phyloP scores from a whole-genome alignment of 2,329 filamentous ascomycete species.

The Fusarium annulatum region DNA sequence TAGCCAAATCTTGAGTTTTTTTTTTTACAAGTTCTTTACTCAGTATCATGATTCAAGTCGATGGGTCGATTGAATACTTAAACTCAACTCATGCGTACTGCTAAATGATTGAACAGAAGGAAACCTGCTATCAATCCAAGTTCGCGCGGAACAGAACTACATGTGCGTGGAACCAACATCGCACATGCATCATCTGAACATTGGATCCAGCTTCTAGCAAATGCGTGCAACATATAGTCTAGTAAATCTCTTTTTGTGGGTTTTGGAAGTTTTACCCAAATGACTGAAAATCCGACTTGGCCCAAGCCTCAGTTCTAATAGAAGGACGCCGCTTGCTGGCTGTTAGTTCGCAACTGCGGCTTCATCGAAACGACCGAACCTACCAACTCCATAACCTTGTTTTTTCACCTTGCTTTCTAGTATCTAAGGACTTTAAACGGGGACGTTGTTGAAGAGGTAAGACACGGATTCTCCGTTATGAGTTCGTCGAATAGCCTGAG shows the following conservation, averaged over 20 bases:
- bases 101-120: constrained; percentile 8
- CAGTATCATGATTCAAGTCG: not conserved
- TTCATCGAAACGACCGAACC: constrained; percentile 11
- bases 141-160: constrained; percentile 9
- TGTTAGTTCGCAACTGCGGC: constrained; percentile 24
- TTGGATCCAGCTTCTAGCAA: constrained; percentile 6
- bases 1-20: not conserved
- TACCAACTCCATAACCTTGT: constrained; percentile 43
- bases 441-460: constrained; percentile 75
- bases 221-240: constrained; percentile 17
- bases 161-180: constrained; percentile 3
- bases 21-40: not conserved
- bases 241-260: constrained; percentile 24
- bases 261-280: constrained; percentile 31
- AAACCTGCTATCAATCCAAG: constrained; percentile 3
- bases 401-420: constrained; percentile 21
- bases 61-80: constrained; percentile 7
- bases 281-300: constrained; percentile 21
- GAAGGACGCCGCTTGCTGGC: constrained; percentile 33
- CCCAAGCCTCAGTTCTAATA: constrained; percentile 36
- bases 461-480: constrained; percentile 75
- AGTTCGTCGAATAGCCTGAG: constrained; percentile 74
- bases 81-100: constrained; percentile 6
- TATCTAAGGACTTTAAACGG: constrained; percentile 52
- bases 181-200: constrained; percentile 1